phyloP scores from a whole-genome alignment of 805 yeast species.

The Teunomyces kruisii region DNA sequence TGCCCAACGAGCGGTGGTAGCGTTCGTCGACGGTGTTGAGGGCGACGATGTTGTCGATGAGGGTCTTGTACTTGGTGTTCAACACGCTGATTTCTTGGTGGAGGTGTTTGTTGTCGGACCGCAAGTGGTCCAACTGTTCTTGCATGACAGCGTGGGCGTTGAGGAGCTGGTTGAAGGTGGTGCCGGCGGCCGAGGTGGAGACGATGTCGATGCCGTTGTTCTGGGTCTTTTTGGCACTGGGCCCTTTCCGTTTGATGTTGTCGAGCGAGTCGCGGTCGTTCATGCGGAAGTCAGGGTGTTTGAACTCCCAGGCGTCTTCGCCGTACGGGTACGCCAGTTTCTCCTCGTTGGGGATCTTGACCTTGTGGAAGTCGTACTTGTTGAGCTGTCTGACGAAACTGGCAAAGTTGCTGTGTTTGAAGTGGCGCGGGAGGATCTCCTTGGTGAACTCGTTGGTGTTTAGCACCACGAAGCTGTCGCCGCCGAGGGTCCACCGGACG shows the following conservation, averaged over 20 bases:
- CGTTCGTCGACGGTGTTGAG: constrained; percentile 59
- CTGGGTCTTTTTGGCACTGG: constrained; percentile 51
- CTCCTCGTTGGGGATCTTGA: constrained; percentile 69
- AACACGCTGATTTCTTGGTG: constrained; percentile 39
- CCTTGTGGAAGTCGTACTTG: constrained; percentile 97
- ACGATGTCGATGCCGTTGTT: constrained; percentile 7
- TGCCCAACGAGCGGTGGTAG: constrained; percentile 50
- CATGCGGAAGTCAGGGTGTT: constrained; percentile 81
- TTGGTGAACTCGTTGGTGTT: constrained; percentile 91
- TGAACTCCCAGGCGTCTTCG: constrained; percentile 90
- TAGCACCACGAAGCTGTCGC: constrained; percentile 83
- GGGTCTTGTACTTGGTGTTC: constrained; percentile 60
- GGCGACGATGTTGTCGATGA: constrained; percentile 59
- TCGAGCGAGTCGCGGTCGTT: constrained; percentile 80
- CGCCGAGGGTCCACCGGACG: constrained; percentile 84
- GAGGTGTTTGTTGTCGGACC: constrained; percentile 31
- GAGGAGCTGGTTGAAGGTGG: constrained; percentile 7
- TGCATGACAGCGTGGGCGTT: constrained; percentile 17
- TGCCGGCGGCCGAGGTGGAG: constrained; percentile 4
- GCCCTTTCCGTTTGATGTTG: constrained; percentile 81
- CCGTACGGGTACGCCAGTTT: constrained; percentile 56
- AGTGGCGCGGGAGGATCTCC: constrained; percentile 85
- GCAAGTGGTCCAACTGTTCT: constrained; percentile 33
- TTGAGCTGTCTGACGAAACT: constrained; percentile 93
- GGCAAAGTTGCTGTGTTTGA: constrained; percentile 93